Base-by-base conservation (phyloP, 306 rosid genomes). In the Pyrus bretschneideri region DNA sequence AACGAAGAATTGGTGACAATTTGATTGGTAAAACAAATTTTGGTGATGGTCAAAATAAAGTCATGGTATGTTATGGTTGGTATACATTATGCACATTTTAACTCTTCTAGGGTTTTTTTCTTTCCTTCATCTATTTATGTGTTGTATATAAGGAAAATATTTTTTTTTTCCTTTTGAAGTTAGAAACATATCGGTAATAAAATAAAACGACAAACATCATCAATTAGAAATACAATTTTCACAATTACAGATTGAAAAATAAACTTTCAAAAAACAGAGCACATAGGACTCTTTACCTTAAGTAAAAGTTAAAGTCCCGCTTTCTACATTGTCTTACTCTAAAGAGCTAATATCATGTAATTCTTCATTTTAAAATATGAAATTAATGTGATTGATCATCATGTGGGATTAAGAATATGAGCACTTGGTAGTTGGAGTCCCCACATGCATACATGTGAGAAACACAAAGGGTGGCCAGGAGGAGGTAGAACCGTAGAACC, bases 361-460 rank as follows among this genome's bases (percentile, higher is more conserved):
- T 46, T 46, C 17, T 46, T 46, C 54, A 49, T 49, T 49, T 49
- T 14, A 4, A 49, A 15, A 49, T 49, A 49, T 14, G 19, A 49
- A 49, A 49, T 49, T 14, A 49, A 46, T 62, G 61, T 9, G 66
- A 25, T 74, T 80, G 81, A 52, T 78, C 81, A 78, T 84, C 86
- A 82, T 85, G 92, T 88, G 82, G 83, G 86, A 11, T 57, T 22
- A 75, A 55, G 86, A 79, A 70, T 57, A 76, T 59, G 55, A 76
- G 76, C 40, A 66, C 63, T 70, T 64, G 80, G 82, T 78, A 74
- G 72, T 30, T 55, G 40, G 23, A 59, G 69, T 45, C 46, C 88
- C 86, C 95, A 89, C 89, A 85, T 88, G 97, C 80, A 74, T 54
- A 81, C 91, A 91, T 82, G 95, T 91, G 93, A 87, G 71, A 46